Base-by-base conservation (phyloP, 179 eudicot species). In the Gypsophila paniculata region DNA sequence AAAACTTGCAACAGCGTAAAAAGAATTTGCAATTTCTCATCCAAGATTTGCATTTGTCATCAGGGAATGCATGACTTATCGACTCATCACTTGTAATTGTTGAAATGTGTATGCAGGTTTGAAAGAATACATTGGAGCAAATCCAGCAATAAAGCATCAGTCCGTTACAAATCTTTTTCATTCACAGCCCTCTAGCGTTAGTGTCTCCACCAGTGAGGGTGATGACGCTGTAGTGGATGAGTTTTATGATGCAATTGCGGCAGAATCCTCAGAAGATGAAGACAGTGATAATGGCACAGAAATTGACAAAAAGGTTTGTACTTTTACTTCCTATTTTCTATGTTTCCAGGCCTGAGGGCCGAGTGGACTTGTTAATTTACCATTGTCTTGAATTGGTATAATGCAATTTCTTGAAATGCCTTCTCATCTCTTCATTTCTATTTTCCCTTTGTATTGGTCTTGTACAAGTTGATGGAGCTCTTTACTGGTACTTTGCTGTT, bases 41-140 rank as follows among this genome's bases (percentile, higher is more conserved):
- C 22, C 29, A 42, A 19, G 22, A 25, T 21, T 52, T 57, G 19
- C 1, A 49, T 38, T 46, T 75, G 15, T 38, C 61, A n/a, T 69
- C 13, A 39, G 52, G 46, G 53, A 69, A 18, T 75, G 49, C n/a
- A 4, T 38, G 25, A 32, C 19, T 68, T 51, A 12, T 68, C 55
- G 5, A 68, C 48, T 53, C 44, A 12, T 63, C 21, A 48, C 7
- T 51, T 38, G 29, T 72, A 48, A 9, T 76, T 39, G 32, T 49
- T 34, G 26, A 22, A 44, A 52, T 51, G n/a, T 70, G 62, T 81
- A 74, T 32, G 34, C 78, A 94, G 99, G 97, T 84, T 75, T 95
- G 62, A 88, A 90, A 86, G 98, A 89, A 78, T 95, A 93, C 80
- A 75, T 95, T 69, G 90, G 87, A 72, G 98, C 98, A 70, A 95